These are phyloP conservation scores for Lichtheimia hyalospora DNA, from an alignment of 371 early-diverging fungal genomes.

Conservation along the genomic window DNA sequence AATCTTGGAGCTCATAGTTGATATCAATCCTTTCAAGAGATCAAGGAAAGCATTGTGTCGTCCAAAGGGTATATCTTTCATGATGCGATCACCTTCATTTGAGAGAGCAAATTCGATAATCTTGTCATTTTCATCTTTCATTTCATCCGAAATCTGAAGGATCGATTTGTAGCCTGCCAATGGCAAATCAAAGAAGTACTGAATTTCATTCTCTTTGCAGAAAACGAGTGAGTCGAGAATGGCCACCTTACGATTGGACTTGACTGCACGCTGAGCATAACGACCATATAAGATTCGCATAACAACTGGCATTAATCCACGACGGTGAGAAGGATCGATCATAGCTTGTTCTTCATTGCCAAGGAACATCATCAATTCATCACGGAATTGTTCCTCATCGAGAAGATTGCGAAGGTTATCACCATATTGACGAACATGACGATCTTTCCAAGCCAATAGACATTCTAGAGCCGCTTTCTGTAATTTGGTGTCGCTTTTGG, in stretches of 20 bases:
- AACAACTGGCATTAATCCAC: slow-evolving; percentile 70
- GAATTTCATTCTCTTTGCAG: slow-evolving; percentile 65
- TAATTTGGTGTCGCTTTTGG: slow-evolving; percentile 75
- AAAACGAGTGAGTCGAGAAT: slow-evolving; percentile 78
- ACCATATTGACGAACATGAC: slow-evolving; percentile 66
- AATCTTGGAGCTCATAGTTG: slow-evolving; percentile 74
- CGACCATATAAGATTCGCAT: slow-evolving; percentile 90
- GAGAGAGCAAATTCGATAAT: slow-evolving; percentile 18
- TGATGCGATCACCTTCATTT: slow-evolving; percentile 18
- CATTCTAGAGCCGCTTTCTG: slow-evolving; percentile 85
- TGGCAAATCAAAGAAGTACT: slow-evolving; percentile 75
- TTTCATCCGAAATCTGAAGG: slow-evolving; percentile 32
- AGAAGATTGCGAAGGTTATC: slow-evolving; percentile 75
- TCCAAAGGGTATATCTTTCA: slow-evolving; percentile 52
- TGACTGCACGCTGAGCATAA: slow-evolving; percentile 68
- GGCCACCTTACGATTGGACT: slow-evolving; percentile 70
- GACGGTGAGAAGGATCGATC: slow-evolving; percentile 68
- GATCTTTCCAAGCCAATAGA: slow-evolving; percentile 76
- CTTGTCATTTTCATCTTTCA: slow-evolving; percentile 14
- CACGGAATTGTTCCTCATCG: slow-evolving; percentile 89
- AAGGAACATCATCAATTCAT: slow-evolving; percentile 77
- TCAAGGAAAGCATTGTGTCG: slow-evolving; percentile 82
- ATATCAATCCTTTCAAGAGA: slow-evolving; percentile 78
- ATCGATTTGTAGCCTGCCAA: slow-evolving; percentile 70
- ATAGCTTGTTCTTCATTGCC: slow-evolving; percentile 56